Evolutionary conservation across 2,329 filamentous ascomycete genomes (phyloP), one percentile per base, ranked within the genome.

Genomic region (Fusarium temperatum): DNA sequence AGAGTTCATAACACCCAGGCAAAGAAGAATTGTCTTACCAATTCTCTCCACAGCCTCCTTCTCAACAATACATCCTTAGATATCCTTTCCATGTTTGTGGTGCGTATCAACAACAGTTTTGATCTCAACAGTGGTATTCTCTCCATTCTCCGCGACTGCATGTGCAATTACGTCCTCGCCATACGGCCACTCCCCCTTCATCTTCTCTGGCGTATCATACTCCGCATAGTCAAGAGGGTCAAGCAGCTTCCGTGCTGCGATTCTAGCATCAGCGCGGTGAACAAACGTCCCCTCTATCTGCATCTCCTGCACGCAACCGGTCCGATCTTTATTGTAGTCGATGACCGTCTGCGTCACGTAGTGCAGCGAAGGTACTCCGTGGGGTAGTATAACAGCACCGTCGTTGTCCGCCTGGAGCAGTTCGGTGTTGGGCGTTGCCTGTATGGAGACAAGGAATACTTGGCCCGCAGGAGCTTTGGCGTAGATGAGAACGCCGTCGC

Each of bases 101-200:
- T 36, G n/a, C 8, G 32, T 24, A 18, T 24, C n/a, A 13, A 35
- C 11, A 24, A 53, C 32, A 53, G 48, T 36, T 32, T 35, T 53
- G 5, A 53, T 20, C 32, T 35, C 48, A 35, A 36, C 15, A 14
- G 30, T 53, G 7, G 30, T 53, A 17, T 85, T 85, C 78, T 85
- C 81, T 2, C 85, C 85, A 13, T 78, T 83, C 48, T 82, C 76
- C 0, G 81, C 79, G 4, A 87, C 83, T 11, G 85, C 85, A 66
- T 85, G 85, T 20, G 84, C 82, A 4, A 85, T 65, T 6, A 83
- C 81, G 30, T 86, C 83, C 22, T 85, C 84, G 10, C 84, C 84
- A 80, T 82, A 87, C 5, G 84, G 84, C 84, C 84, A 86, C 63
- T 83, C 68, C 7, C 69, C 77, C 4, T 56, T 58, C 35, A 78